Evolutionary conservation across 306 rosid species (phyloP), one percentile per base, ranked within the genome.

Genomic region (Hylodesmum podocarpum): DNA sequence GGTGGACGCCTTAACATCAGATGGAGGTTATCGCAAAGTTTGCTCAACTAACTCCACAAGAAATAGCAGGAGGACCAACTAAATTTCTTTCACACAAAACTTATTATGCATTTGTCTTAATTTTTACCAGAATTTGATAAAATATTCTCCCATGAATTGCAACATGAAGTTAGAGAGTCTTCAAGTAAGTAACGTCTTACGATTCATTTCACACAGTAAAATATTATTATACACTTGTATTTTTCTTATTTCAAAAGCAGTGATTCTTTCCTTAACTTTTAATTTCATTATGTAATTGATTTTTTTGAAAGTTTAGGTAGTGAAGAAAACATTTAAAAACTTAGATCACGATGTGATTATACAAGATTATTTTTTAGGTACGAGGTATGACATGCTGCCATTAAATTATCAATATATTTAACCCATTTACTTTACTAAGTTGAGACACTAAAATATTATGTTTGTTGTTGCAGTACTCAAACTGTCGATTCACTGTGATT

Each of bases 81-180:
- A 44, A 72, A 34, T 44, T 44, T 47, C 12, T 53, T 27, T 69
- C 16, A 13, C 18, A 43, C 11, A 66, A n/a, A n/a, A 25, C n/a
- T 51, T 54, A 12, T 33, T 72, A 8, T n/a, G n/a, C 63, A 57
- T 37, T 57, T 14, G n/a, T 67, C 67, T 66, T 57, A 0, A 8
- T 67, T 33, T 28, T 5, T 41, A 47, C 80, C 25, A 43, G 13
- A 68, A 31, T 51, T 53, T 80, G 51, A 78, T 74, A 51, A 27
- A 82, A 27, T 31, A 31, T 29, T 77, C 37, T 79, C 67, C 63
- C 27, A 61, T 82, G 77, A 41, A 55, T 85, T 82, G 73, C 63
- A 80, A 82, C 91, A 92, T 96, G 96, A 90, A 92, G 80, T 80
- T 88, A 88, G 97, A 92, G 86, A 90, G 91, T 79, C 91, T 90